Evolutionary conservation across 352 stramenopile species (phyloP), one percentile per base, ranked within the genome.

Genomic region (Globisporangium parvum): DNA sequence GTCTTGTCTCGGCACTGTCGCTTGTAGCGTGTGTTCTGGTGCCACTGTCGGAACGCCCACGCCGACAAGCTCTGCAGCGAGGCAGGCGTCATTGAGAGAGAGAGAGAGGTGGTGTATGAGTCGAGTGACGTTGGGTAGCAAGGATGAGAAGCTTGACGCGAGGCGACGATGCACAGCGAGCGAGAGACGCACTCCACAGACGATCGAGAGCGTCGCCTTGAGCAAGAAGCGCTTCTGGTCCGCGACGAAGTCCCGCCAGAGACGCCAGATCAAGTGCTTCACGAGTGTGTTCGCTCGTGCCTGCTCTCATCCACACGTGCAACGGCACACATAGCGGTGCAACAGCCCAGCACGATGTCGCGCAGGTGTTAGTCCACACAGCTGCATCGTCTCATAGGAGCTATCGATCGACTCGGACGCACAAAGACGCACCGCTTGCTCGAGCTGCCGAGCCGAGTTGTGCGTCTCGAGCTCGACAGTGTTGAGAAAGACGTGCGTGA

Each of bases 1-100:
- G 78, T 75, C 42, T 87, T 87, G 1, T 75, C 71, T 26, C 71
- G 71, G 17, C 78, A 55, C 33, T 75, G 60, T 12, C 57, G 56
- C 21, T 77, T 67, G 41, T 67, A 47, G 1, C 70, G 45, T 5
- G 69, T 66, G 10, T 75, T 73, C 47, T 85, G 59, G 14, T 59
- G 50, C 80, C 83, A 93, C 33, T 87, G 77, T 0, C 79, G 75
- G 47, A 93, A 91, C 4, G 69, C 63, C 83, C 80, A 91, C 23
- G 79, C 75, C 0, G 63, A 61, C 14, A 91, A 52, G 31, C 71
- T 87, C 82, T 93, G 39, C 17, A 51, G 40, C 40, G 44, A 26
- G 26, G 2, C 11, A 21, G 6, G 0, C 26, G 14, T 10, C 46
- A 33, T 20, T 9, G 24, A 39, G 2, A 20, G 20, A 15, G 17